Percentiles rank a stretch among this genome's conserved stretches.
These are phyloP conservation scores for Ambrosiella beaveri DNA, from an alignment of 2,329 filamentous ascomycete species.

Conservation along the genomic window DNA sequence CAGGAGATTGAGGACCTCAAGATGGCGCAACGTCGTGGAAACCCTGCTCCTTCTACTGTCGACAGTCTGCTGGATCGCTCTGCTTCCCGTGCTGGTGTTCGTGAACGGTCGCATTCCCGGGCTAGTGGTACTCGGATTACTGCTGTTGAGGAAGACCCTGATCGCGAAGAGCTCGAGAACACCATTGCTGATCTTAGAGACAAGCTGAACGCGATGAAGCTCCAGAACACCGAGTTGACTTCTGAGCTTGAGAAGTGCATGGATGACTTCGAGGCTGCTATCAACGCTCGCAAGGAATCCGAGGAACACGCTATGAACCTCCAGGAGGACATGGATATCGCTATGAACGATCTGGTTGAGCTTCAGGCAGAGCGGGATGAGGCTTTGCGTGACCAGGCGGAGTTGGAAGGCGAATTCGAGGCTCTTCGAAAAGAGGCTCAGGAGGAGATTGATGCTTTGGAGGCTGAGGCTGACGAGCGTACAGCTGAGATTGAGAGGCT, in stretches of 20 bases:
- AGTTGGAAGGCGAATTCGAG: conserved; percentile 44
- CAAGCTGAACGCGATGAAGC: conserved; percentile 66
- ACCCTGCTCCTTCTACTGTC: conserved; percentile 42
- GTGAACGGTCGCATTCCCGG: conserved; percentile 57
- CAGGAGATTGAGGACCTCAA: conserved; percentile 97
- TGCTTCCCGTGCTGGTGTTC: conserved; percentile 57
- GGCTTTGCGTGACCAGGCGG: conserved; percentile 47
- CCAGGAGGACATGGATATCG: conserved; percentile 64
- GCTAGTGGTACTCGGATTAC: conserved; percentile 55
- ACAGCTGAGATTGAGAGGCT: conserved; percentile 53
- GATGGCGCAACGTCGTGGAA: conserved; percentile 58
- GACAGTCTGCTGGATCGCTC: conserved; percentile 93
- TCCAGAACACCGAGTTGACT: conserved; percentile 80
- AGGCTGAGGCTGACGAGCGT: conserved; percentile 56
- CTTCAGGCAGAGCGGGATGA: conserved; percentile 77
- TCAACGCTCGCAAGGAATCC: conserved; percentile 43
- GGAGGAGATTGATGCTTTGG: conserved; percentile 47
- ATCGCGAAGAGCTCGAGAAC: conserved; percentile 73
- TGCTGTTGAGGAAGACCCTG: conserved; percentile 46
- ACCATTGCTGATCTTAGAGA: conserved; percentile 72
- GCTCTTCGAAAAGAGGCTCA: conserved; percentile 45
- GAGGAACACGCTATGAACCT: conserved; percentile 43
- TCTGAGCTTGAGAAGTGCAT: conserved; percentile 65
- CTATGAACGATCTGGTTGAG: conserved; percentile 61
- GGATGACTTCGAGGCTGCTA: conserved; percentile 59